Evolutionary conservation across 768 basidiomycete genomes (phyloP), one percentile per base, ranked within the genome.

Genomic region (Leucocoprinus sp.): DNA sequence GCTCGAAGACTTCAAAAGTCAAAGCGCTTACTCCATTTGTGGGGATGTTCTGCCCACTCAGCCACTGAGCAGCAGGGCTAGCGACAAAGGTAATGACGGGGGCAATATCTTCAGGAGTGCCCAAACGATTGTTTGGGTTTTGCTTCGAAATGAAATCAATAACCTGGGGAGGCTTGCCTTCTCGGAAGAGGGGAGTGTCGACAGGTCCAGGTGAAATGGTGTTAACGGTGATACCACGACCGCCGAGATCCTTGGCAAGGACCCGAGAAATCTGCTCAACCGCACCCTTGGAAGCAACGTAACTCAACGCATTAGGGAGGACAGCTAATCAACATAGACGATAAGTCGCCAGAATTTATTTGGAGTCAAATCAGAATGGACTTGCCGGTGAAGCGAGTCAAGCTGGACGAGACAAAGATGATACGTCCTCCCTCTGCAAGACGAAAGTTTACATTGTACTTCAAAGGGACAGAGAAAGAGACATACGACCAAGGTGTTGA

Each of bases 11-110:
- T 34, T 42, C 21, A 37, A 8, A 4, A 1, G 26, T 9, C 4
- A 63, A n/a, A n/a, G n/a, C n/a, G n/a, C 76, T 60, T 45, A 76
- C 80, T 54, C 80, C 78, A 53, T 78, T 76, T 8, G 74, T 71
- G 14, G 67, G 60, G n/a, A 78, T 62, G 49, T 71, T 76, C 57
- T 78, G 75, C 0, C 77, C 76, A 50, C 73, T 78, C 6, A 78
- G 60, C 78, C 78, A 79, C 42, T 67, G 64, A 0, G 73, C 74
- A 3, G 74, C 77, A 3, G 66, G 64, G 49, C 71, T 72, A 4
- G 67, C 72, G 8, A 80, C 50, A 55, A 80, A 80, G 3, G 69
- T 67, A 1, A 80, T 77, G 5, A 72, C 57, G 0, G 73, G 70
- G 8, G 70, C 71, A 36, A 80, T 69, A 49, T 80, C 78, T 18